These are phyloP conservation scores for Solanum hybrid DNA, from an alignment of 305 asterid species.

Conservation along the genomic window DNA sequence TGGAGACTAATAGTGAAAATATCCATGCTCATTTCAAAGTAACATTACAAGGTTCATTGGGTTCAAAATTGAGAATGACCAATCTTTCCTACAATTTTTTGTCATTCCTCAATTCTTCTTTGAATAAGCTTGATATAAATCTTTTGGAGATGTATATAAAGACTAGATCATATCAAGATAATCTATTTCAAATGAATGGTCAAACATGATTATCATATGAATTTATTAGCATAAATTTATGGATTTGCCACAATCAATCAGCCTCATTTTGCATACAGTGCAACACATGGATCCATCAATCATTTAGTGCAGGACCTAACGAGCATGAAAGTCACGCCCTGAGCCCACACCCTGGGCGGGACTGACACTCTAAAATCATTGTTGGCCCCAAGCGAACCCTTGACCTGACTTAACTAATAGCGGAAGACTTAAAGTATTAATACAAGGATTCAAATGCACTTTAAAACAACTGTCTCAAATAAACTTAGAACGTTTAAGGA, in stretches of 20 bases:
- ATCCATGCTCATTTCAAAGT: not conserved
- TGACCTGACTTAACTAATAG: no score
- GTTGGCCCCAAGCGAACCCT: no score
- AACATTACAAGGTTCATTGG: not conserved
- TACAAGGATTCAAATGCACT: no score
- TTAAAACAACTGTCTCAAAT: no score
- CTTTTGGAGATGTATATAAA: not conserved
- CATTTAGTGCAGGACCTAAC: no score
- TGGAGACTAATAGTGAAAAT: not conserved
- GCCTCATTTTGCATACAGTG: not conserved
- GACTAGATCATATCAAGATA: not conserved
- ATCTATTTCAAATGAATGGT: not conserved
- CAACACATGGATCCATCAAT: not conserved
- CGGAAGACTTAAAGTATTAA: no score
- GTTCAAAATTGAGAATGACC: not conserved
- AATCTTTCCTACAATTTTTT: not conserved
- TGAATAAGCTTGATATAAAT: no score
- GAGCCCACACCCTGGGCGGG: no score
- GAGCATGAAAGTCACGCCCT: no score
- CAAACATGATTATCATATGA: not conserved
- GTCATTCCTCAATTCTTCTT: rapidly evolving
- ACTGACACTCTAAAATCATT: no score
- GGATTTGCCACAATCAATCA: not conserved
- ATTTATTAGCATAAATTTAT: not conserved
- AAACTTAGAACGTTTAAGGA: no score